These are phyloP conservation scores for Parathielavia hyrcaniae DNA, from an alignment of 495 filamentous ascomycete species.

Conservation along the genomic window DNA sequence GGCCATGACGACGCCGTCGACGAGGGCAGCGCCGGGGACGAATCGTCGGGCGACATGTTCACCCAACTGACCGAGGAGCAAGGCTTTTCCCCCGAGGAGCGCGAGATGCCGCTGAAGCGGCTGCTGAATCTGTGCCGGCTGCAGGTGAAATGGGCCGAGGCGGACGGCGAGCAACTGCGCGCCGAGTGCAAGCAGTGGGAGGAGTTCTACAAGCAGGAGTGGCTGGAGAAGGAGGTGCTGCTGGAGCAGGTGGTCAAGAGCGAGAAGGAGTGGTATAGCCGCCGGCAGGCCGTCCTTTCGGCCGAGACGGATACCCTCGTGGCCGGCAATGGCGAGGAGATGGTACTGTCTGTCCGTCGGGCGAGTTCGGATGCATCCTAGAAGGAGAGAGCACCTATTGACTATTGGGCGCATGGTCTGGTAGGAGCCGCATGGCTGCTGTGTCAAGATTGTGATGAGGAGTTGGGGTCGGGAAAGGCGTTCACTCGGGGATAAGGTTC, in stretches of 20 bases:
- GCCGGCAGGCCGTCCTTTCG: slow-evolving; percentile 40
- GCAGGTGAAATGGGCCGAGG: slow-evolving; percentile 74
- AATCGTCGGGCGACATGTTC: slow-evolving; percentile 41
- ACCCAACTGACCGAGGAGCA: slow-evolving; percentile 53
- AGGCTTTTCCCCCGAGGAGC: slow-evolving; percentile 67
- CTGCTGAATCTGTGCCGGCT: slow-evolving; percentile 68
- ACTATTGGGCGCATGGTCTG: not conserved
- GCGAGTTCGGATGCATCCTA: not conserved
- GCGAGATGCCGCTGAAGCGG: slow-evolving; percentile 58
- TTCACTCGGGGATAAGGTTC: not conserved
- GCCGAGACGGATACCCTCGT: slow-evolving; percentile 32
- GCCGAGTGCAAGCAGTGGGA: slow-evolving; percentile 60
- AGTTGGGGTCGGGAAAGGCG: slow-evolving; percentile 3
- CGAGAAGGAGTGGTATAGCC: slow-evolving; percentile 46
- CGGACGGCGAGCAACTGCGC: slow-evolving; percentile 58
- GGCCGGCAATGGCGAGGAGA: slow-evolving; percentile 4
- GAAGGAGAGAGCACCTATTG: not conserved
- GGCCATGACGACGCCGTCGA: slow-evolving; percentile 50
- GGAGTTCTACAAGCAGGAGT: slow-evolving; percentile 64
- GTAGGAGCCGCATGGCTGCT: not conserved
- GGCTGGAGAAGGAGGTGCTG: slow-evolving; percentile 73
- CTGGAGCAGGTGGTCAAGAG: slow-evolving; percentile 49
- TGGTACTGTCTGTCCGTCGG: not conserved
- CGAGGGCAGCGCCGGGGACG: slow-evolving; percentile 47
- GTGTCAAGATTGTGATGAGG: slow-evolving; percentile 2